Base-by-base conservation (phyloP, 2,329 filamentous ascomycete genomes). In the Fusarium aywerte region DNA sequence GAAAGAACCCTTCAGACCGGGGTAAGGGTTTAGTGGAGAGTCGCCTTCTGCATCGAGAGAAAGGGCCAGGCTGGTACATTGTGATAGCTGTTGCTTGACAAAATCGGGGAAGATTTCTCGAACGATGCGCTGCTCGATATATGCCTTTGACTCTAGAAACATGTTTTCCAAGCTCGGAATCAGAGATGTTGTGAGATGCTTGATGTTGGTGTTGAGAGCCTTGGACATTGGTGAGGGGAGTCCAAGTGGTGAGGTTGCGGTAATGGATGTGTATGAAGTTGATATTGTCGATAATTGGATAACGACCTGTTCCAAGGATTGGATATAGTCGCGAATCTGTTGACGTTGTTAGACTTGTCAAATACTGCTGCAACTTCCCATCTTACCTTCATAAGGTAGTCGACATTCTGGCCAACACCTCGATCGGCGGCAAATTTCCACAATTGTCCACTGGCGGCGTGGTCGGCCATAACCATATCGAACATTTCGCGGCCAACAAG, bases 1-100 rank as follows among this genome's bases (percentile, higher is more conserved):
- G 65, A 89, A 89, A 21, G 85, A 85, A 47, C 85, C 81, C 10
- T 85, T 86, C 0, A 89, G 78, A 1, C 87, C 87, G 4, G 82
- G 82, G 52, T 83, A 88, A 49, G 78, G 70, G 7, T 75, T 74
- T 18, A 59, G 62, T 5, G 65, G 69, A 10, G 69, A 60, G 3
- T 76, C 73, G 20, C 75, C 74, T n/a, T 73, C 74, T 1, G 68
- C 64, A 2, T 74, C 76, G 7, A 78, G 73, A 3, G 81, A 78
- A 4, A 87, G 72, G 1, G 84, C 81, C 35, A 77, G 74, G 5
- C 78, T 78, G 6, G 83, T 82, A 49, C 80, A 81, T 29, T 80
- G 73, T 1, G 80, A 81, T 52, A 87, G 75, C 68, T 86, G 84
- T 54, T 83, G 79, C 52, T 82, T 83, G 21, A 86, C 83, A 65